A percentile compares a stretch with the other conserved stretches of the same genome.
These are phyloP conservation scores for Skeletonema costatum DNA, from an alignment of 108 stramenopile genomes.

Conservation along the genomic window DNA sequence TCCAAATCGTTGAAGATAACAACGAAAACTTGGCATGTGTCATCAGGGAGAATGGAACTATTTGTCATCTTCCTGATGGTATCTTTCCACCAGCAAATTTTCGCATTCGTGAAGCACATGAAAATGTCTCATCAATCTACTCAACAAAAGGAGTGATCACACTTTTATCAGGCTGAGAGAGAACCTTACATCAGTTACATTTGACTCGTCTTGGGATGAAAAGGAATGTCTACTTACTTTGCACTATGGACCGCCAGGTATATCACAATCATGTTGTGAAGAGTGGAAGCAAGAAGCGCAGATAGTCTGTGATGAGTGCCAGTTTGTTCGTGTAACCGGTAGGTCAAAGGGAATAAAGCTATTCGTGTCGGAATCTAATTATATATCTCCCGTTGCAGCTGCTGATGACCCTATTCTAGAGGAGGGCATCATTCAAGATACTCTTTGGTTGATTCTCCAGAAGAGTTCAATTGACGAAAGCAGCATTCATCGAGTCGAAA, in stretches of 20 bases:
- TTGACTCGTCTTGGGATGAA: constrained; percentile 66
- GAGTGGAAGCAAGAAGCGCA: constrained; percentile 53
- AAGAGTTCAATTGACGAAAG: not conserved
- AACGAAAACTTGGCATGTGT: constrained; percentile 46
- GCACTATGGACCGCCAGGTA: constrained; percentile 54
- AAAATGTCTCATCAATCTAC: constrained; percentile 30
- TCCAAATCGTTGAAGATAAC: constrained; percentile 51
- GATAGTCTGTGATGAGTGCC: constrained; percentile 30
- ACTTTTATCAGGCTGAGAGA: constrained; percentile 17
- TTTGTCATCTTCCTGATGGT: constrained; percentile 37
- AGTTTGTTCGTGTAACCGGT: constrained; percentile 50
- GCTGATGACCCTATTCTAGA: not conserved
- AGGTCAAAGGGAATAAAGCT: constrained; percentile 52
- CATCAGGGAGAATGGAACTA: constrained; percentile 44
- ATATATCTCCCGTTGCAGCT: not conserved
- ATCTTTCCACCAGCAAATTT: constrained; percentile 67
- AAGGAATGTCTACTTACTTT: constrained; percentile 60
- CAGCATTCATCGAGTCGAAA: not conserved
- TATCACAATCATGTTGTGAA: not conserved
- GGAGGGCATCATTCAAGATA: constrained; percentile 36
- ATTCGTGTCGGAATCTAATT: not conserved
- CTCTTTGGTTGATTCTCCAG: constrained; percentile 25
- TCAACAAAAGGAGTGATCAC: constrained; percentile 30
- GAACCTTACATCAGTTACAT: constrained; percentile 59
- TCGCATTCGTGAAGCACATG: constrained; percentile 68